Evolutionary conservation across 306 rosid genomes (phyloP), one percentile per base, ranked within the genome.

Genomic region (Boehmeria nivea): DNA sequence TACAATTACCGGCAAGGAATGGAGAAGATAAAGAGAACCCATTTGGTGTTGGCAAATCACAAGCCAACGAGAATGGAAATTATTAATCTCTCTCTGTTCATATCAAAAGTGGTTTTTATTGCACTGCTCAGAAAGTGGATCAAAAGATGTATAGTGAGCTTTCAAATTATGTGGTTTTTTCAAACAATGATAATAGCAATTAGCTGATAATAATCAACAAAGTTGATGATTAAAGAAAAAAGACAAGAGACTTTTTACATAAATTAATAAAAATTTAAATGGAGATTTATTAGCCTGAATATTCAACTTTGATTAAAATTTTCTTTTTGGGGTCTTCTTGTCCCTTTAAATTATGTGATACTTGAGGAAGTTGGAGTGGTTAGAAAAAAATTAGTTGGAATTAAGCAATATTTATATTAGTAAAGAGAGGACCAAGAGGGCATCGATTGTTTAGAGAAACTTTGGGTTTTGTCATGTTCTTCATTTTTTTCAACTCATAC

Each of bases 301-400:
- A 46, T 20, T 26, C 7, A 23, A 23, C 37, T 20, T 21, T 15
- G 8, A 19, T 49, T 7, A 3, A 17, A n/a, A 17, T 18, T 6
- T 45, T 50, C 14, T 28, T 54, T 12, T 53, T 45, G 2, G 20
- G 43, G 26, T 28, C 3, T 10, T 53, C 24, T 47, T 21, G 47
- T 28, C n/a, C 4, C 12, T 16, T 24, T 25, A 57, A 14, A 24
- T 25, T 25, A 12, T 46, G 27, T 51, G 27, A 15, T 21, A 46
- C 25, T 9, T 51, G 14, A 27, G 46, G 43, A 47, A 45, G 68
- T 76, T 71, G 74, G 67, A 52, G 73, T 76, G 51, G 77, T 76
- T 57, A 45, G 64, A 13, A 43, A 57, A 40, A 37, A 17, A 52
- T 43, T 43, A 6, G 67, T 51, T 51, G 71, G 47, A 67, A 62